A percentile compares a stretch with the other conserved stretches of the same genome.
Conservation (phyloP, 495 filamentous ascomycete species). For the Stereocaulon alpinum region DNA sequence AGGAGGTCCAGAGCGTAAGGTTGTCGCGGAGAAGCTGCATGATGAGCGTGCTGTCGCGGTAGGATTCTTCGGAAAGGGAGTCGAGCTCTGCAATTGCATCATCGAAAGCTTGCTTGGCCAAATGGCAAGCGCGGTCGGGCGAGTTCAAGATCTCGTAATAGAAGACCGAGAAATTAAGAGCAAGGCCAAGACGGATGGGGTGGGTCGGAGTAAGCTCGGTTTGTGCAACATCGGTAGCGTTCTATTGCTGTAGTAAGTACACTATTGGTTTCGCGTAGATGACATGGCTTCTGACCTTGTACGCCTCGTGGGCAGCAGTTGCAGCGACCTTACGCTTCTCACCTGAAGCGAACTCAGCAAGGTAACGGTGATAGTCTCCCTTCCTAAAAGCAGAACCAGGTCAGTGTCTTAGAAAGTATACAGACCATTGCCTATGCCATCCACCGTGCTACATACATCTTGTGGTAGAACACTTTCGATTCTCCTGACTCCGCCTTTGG, state of each 20-base stretch:
- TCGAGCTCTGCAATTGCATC: conserved; percentile 99
- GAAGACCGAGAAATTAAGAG: conserved; percentile 99
- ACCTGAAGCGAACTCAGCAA: conserved; percentile 96
- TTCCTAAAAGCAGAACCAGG: conserved; percentile 53
- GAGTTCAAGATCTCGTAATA: conserved; percentile 99
- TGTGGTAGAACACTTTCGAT: conserved; percentile 99
- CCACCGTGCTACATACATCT: conserved; percentile 64
- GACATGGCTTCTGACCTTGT: conserved; percentile 61
- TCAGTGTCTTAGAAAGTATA: not conserved
- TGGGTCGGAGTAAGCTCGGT: conserved; percentile 96
- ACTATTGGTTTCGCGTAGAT: not conserved
- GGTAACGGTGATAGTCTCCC: conserved; percentile 99
- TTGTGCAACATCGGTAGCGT: conserved; percentile 95
- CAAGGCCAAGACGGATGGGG: conserved; percentile 95
- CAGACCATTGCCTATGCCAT: not conserved
- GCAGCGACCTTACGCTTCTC: conserved; percentile 98
- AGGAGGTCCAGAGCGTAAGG: conserved; percentile 98
- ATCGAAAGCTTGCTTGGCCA: conserved; percentile 98
- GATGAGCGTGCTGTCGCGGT: conserved; percentile 99
- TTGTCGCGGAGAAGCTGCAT: conserved; percentile 99
- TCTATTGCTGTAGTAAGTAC: conserved; percentile 39
- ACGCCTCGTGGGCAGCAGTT: conserved; percentile 93
- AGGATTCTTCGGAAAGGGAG: conserved; percentile 96
- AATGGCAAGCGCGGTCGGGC: conserved; percentile 94
- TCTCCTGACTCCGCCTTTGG: conserved; percentile 97